Evolutionary conservation across 2,329 filamentous ascomycete genomes (phyloP).

Genomic region (Aspergillus unguis): DNA sequence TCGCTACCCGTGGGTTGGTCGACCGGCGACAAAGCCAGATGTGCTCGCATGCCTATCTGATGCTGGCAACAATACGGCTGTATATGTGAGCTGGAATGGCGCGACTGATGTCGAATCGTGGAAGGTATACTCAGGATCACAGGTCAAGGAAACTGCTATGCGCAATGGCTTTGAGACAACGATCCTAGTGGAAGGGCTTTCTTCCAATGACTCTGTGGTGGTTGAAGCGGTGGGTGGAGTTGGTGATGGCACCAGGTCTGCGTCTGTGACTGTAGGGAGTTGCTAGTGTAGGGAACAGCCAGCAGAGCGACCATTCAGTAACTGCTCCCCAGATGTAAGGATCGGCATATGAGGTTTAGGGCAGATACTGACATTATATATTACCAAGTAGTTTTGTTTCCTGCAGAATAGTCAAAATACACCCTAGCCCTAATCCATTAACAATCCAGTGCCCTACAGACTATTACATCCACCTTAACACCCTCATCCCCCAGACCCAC

Average conservation of each 20-base stretch:
- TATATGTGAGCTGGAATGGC: slow-evolving; percentile 41
- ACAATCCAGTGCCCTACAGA: too few species aligned
- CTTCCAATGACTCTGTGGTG: neutral
- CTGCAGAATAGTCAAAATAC: too few species aligned
- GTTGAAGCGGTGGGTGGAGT: neutral
- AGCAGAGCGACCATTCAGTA: too few species aligned
- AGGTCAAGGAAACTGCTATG: neutral
- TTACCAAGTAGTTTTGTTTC: too few species aligned
- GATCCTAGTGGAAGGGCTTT: neutral
- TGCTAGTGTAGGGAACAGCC: too few species aligned
- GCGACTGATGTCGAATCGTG: slow-evolving; percentile 31
- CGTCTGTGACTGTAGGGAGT: neutral
- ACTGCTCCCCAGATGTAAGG: too few species aligned
- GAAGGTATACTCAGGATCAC: slow-evolving; percentile 8
- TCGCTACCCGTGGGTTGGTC: slow-evolving; percentile 1
- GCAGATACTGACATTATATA: too few species aligned
- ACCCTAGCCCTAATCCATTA: too few species aligned
- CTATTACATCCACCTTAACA: too few species aligned
- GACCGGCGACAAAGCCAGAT: neutral
- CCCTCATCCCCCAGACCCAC: too few species aligned
- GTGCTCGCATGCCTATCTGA: neutral
- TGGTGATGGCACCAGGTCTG: neutral
- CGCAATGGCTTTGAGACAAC: neutral
- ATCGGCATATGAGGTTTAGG: too few species aligned
- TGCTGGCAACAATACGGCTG: slow-evolving; percentile 11